Evolutionary conservation across 192 early-diverging fungal genomes (phyloP).

Genomic region (Gryganskiella cystojenkinii): DNA sequence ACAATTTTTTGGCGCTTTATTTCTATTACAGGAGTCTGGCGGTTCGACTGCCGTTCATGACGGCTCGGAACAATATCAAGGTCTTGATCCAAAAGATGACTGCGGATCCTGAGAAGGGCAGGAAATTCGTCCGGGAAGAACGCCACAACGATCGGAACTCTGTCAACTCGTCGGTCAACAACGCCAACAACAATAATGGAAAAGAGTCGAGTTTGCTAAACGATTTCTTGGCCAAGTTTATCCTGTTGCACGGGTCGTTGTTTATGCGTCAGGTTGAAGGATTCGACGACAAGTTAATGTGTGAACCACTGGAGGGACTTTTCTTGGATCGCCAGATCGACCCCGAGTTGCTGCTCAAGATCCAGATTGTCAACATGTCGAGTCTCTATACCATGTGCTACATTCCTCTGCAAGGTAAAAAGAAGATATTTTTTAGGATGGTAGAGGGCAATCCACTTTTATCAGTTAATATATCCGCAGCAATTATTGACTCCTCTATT

Average conservation of each 20-base stretch:
- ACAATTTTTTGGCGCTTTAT: slow-evolving; percentile 59
- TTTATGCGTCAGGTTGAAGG: slow-evolving; percentile 45
- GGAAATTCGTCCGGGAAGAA: slow-evolving; percentile 39
- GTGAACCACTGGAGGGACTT: slow-evolving; percentile 16
- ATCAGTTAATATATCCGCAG: neutral
- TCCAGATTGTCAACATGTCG: slow-evolving; percentile 52
- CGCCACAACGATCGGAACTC: slow-evolving; percentile 39
- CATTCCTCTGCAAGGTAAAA: slow-evolving; percentile 28
- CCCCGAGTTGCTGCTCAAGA: slow-evolving; percentile 43
- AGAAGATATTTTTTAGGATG: neutral
- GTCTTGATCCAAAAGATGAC: slow-evolving; percentile 54
- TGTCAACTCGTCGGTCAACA: no score
- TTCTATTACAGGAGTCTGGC: slow-evolving; percentile 63
- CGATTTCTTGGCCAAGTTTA: slow-evolving; percentile 47
- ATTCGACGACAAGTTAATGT: slow-evolving; percentile 22
- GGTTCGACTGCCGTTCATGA: slow-evolving; percentile 59
- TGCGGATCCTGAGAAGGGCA: slow-evolving; percentile 31
- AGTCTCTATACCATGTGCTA: slow-evolving; percentile 51
- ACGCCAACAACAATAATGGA: no score
- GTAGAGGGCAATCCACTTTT: neutral
- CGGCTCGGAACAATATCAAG: slow-evolving; percentile 58
- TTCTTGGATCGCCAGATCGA: slow-evolving; percentile 43
- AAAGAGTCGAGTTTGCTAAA: slow-evolving; percentile 38
- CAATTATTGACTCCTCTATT: neutral
- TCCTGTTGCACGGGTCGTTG: slow-evolving; percentile 51